Evolutionary conservation across 768 basidiomycete genomes (phyloP).

Genomic region (Mycena vitilis): DNA sequence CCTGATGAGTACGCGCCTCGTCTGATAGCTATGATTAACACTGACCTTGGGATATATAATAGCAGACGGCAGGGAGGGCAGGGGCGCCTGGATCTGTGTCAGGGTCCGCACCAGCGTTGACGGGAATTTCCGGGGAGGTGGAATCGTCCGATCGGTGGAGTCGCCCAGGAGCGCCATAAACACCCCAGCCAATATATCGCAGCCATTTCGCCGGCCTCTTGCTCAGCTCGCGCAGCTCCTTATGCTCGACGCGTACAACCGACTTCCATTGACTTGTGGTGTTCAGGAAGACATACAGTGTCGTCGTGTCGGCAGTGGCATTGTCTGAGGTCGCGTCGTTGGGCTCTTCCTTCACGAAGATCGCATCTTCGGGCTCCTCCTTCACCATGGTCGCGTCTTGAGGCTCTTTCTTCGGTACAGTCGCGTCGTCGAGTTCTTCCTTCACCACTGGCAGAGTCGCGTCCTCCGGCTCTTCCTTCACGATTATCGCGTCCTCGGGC

Average conservation of each 20-base stretch:
- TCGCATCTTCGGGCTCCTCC: too few species aligned
- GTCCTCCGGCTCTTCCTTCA: too few species aligned
- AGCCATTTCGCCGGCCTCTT: conserved; percentile 1
- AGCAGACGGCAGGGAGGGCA: background rate
- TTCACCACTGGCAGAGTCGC: too few species aligned
- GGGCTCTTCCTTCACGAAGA: too few species aligned
- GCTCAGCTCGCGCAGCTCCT: background rate
- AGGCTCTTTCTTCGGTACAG: too few species aligned
- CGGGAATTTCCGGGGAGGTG: background rate
- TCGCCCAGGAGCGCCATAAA: background rate
- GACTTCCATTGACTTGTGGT: background rate
- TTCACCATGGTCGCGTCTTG: too few species aligned
- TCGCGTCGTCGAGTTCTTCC: too few species aligned
- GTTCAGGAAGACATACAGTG: background rate
- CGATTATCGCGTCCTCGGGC: too few species aligned
- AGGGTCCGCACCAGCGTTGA: background rate
- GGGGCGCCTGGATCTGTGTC: background rate
- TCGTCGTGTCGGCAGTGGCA: background rate
- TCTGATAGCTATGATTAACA: background rate
- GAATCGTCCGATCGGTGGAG: background rate
- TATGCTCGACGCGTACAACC: background rate
- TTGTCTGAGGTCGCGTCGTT: too few species aligned
- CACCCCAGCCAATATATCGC: background rate
- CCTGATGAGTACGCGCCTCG: background rate
- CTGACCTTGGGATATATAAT: background rate